Percentiles rank a stretch among this genome's conserved stretches.
Conservation (phyloP, 345 rosid species). For the Laguncularia racemosa region DNA sequence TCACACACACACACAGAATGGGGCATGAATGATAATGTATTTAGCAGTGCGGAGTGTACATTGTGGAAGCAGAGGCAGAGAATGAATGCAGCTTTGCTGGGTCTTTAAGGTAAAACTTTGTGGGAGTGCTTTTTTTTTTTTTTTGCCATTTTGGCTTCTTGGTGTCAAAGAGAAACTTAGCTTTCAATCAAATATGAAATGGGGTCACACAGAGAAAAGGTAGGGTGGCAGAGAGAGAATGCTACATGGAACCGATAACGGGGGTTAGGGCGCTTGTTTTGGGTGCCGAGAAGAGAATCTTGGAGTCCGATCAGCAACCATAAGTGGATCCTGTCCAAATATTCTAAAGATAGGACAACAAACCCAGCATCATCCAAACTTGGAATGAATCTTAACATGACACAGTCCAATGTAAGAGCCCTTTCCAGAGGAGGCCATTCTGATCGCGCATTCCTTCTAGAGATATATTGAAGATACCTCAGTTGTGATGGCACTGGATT, state of each 20-base stretch:
- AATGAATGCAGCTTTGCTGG: constrained; percentile 39
- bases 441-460: constrained; percentile 74
- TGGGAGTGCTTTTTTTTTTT: constrained; percentile 34
- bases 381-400: constrained; percentile 72
- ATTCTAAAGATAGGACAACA: constrained; percentile 79
- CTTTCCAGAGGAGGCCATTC: constrained; percentile 96
- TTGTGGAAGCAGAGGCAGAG: too few species aligned
- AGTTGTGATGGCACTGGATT: constrained; percentile 87
- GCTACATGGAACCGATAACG: neutral
- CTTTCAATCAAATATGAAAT: constrained; percentile 57
- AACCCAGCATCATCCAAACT: constrained; percentile 67
- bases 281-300: constrained; percentile 51
- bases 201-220: neutral
- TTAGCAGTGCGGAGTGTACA: constrained; percentile 10
- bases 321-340: constrained; percentile 85
- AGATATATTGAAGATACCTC: constrained; percentile 82
- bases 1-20: constrained; percentile 13
- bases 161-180: constrained; percentile 34
- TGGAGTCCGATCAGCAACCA: constrained; percentile 45
- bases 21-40: neutral
- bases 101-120: constrained; percentile 45
- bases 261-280: constrained; percentile 30
- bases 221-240: constrained; percentile 2
- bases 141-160: constrained; percentile 36
- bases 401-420: constrained; percentile 82